phyloP scores from a whole-genome alignment of 1,284 basidiomycete genomes.

The Schizophyllum commune region DNA sequence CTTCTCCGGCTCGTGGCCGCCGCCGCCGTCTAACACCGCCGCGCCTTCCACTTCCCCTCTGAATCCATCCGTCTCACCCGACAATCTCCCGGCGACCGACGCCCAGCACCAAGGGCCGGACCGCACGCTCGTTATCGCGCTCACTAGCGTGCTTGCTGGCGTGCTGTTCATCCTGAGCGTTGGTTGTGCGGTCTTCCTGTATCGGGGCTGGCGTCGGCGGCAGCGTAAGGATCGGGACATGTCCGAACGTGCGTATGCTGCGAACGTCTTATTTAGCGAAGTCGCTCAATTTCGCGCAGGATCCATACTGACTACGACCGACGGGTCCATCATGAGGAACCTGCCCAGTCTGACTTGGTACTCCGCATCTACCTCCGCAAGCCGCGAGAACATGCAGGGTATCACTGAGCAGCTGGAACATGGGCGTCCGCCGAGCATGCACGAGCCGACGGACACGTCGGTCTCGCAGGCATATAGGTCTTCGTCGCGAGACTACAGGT shows the following conservation, averaged over 20 bases:
- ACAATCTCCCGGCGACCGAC: neutral
- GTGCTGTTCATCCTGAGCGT: conserved; percentile 5
- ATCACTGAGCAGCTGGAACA: neutral
- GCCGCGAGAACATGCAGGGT: neutral
- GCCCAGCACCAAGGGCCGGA: neutral
- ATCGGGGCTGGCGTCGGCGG: neutral
- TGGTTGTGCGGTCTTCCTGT: conserved; percentile 1
- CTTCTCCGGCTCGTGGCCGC: conserved; percentile 4
- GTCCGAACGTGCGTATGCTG: neutral
- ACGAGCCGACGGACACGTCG: too few species aligned
- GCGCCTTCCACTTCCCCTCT: neutral
- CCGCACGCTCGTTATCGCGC: conserved; percentile 1
- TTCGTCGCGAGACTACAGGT: too few species aligned
- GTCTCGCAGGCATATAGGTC: too few species aligned
- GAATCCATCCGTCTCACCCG: neutral
- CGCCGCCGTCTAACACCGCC: too few species aligned
- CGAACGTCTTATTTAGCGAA: neutral
- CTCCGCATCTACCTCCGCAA: neutral
- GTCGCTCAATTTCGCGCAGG: neutral
- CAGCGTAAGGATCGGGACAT: conserved; percentile 1
- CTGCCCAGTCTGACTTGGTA: neutral
- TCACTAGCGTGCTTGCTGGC: conserved; percentile 7
- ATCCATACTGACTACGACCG: neutral
- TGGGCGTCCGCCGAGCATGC: too few species aligned
- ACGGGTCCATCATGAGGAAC: neutral